phyloP scores from a whole-genome alignment of 805 yeast genomes.

The Tetrapisispora iriomotensis region DNA sequence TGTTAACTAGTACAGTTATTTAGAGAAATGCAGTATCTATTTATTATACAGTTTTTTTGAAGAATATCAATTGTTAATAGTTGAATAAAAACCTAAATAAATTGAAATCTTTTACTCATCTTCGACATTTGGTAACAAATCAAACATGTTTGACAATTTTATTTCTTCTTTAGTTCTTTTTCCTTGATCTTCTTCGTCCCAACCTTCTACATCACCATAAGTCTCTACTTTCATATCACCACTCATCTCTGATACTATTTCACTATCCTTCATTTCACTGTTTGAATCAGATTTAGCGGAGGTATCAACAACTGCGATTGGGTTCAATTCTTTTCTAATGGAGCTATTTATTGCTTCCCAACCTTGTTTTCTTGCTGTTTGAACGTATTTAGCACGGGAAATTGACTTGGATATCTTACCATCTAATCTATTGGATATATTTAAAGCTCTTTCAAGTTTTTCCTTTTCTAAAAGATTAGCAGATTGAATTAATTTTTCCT shows the following conservation, averaged over 20 bases:
- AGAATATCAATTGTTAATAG: too few relatives aligned
- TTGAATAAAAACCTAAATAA: background rate
- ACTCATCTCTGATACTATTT: background rate
- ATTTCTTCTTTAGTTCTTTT: background rate
- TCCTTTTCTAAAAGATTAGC: slow-evolving; percentile 28
- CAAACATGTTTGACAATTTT: slow-evolving; percentile 1
- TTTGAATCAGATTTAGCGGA: background rate
- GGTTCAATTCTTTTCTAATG: slow-evolving; percentile 28
- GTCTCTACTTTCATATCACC: slow-evolving; percentile 3
- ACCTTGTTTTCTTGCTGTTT: slow-evolving; percentile 52
- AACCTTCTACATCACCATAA: slow-evolving; percentile 4
- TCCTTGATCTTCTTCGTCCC: background rate
- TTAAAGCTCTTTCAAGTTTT: slow-evolving; percentile 40
- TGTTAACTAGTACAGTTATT: too few relatives aligned
- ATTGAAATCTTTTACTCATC: background rate
- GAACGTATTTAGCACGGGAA: slow-evolving; percentile 52
- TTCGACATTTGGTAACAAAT: background rate
- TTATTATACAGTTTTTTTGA: too few relatives aligned
- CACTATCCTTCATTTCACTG: background rate
- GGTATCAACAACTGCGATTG: background rate
- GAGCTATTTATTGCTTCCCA: slow-evolving; percentile 61
- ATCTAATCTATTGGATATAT: slow-evolving; percentile 45
- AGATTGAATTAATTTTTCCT: slow-evolving; percentile 11
- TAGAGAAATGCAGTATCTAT: too few relatives aligned
- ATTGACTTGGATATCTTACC: slow-evolving; percentile 57